Base-by-base conservation (phyloP, 805 yeast species). In the Hanseniaspora singularis region DNA sequence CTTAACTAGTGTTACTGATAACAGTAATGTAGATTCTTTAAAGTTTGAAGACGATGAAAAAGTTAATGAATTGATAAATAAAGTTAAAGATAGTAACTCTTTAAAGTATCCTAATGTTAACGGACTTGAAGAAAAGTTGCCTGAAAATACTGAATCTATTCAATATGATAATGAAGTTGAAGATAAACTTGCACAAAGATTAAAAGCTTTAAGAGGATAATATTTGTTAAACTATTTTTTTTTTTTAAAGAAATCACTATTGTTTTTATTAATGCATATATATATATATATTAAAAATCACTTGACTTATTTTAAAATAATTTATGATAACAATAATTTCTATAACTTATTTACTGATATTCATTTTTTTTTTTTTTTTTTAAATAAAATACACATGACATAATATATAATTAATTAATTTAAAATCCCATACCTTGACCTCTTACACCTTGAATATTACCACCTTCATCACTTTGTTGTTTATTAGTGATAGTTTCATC, bases 101-200 rank as follows among this genome's bases (percentile, higher is more conserved):
- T 33, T 48, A 8, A 48, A 48, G 15, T 42, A 40, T 12, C 47
- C 50, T 20, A 86, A 84, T 61, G 88, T 92, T 14, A 97, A 97
- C 0, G 97, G 89, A 60, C 97, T 89, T 60, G 96, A 96, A 0
- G 99, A 98, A 2, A 69, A 92, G 36, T 97, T 92, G 60, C 70
- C 88, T 68, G 82, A 76, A 51, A 76, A 86, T 11, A 55, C 70
- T 2, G 65, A 70, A 6, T 61, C 65, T 10, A 55, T 71, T 14
- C 54, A 54, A 3, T 70, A 71, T 24, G 63, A 71, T 28, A 83
- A 74, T 45, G 94, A 83, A 54, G 81, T 81, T 53, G 97, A 89
- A 64, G 96, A 89, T 57, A 73, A 70, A 52, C 71, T 92, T 41
- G 88, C 94, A 1, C 95, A 92, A 64, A 69, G 96, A 56, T 66